Percentiles rank a stretch among this genome's conserved stretches.
Evolutionary conservation across 176 grass and related monocot genomes (phyloP).

Genomic region (Dactylis glomerata): DNA sequence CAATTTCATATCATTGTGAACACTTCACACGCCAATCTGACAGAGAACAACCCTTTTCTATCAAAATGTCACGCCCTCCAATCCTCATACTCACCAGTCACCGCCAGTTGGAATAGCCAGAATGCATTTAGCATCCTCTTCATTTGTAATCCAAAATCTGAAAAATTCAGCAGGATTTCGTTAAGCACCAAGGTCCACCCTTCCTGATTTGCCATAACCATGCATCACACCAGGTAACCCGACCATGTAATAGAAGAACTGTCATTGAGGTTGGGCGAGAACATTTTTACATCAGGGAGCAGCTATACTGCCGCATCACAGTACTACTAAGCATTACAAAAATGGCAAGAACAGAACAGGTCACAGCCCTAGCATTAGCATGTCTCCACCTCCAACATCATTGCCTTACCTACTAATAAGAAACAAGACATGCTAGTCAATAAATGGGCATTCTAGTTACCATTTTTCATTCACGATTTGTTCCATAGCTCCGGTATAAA

Average conservation of each 20-base stretch:
- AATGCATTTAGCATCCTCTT: too few relatives aligned
- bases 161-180: not conserved
- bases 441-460: conserved; percentile 22
- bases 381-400: conserved; percentile 36
- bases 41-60: too few relatives aligned
- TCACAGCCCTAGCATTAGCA: conserved; percentile 40
- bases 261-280: not conserved
- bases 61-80: too few relatives aligned
- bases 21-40: too few relatives aligned
- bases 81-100: too few relatives aligned
- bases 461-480: conserved; percentile 67
- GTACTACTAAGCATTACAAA: conserved; percentile 35
- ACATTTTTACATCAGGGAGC: conserved; percentile 50
- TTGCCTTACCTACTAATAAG: conserved; percentile 17
- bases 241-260: not conserved
- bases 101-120: too few relatives aligned
- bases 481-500: conserved; percentile 65
- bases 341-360: conserved; percentile 15
- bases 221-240: not conserved
- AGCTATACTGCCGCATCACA: conserved; percentile 32
- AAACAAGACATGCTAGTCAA: conserved; percentile 14
- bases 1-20: too few relatives aligned
- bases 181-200: not conserved
- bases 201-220: not conserved
- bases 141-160: not conserved